These are phyloP conservation scores for Lyophyllum atratum DNA, from an alignment of 768 basidiomycete species.

Conservation along the genomic window DNA sequence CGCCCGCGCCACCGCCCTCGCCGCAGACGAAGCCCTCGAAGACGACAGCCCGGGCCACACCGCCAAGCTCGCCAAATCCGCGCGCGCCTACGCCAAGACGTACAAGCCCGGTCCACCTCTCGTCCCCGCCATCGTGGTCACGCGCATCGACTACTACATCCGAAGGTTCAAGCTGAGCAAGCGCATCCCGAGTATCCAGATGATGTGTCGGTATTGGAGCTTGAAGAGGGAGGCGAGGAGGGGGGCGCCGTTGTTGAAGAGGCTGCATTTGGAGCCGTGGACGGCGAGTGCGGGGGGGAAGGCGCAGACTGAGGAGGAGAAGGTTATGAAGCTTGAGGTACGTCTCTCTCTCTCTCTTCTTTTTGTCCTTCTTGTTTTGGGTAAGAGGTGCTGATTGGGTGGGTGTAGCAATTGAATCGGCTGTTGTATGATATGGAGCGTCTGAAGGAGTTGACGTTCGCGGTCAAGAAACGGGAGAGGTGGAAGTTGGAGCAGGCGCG, in stretches of 20 bases:
- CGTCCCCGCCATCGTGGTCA: conserved; percentile 83
- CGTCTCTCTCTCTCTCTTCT: conserved; percentile 21
- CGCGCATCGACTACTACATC: conserved; percentile 77
- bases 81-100: conserved; percentile 88
- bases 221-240: conserved; percentile 91
- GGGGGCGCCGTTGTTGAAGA: conserved; percentile 91
- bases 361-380: not conserved
- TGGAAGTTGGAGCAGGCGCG: conserved; percentile 74
- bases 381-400: not conserved
- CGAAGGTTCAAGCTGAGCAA: conserved; percentile 69
- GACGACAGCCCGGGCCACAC: conserved; percentile 40
- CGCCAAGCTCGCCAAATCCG: conserved; percentile 65
- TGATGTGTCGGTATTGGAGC: conserved; percentile 94
- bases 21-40: conserved; percentile 48
- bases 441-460: conserved; percentile 64
- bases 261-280: conserved; percentile 97
- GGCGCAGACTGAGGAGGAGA: conserved; percentile 80
- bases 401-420: conserved; percentile 50
- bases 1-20: conserved; percentile 54
- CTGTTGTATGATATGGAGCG: conserved; percentile 78
- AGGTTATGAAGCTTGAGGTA: conserved; percentile 79
- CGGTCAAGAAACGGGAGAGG: conserved; percentile 77
- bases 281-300: conserved; percentile 71
- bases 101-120: conserved; percentile 93
- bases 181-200: conserved; percentile 72